phyloP scores from a whole-genome alignment of 1,284 basidiomycete genomes.

The Mycena sp. region DNA sequence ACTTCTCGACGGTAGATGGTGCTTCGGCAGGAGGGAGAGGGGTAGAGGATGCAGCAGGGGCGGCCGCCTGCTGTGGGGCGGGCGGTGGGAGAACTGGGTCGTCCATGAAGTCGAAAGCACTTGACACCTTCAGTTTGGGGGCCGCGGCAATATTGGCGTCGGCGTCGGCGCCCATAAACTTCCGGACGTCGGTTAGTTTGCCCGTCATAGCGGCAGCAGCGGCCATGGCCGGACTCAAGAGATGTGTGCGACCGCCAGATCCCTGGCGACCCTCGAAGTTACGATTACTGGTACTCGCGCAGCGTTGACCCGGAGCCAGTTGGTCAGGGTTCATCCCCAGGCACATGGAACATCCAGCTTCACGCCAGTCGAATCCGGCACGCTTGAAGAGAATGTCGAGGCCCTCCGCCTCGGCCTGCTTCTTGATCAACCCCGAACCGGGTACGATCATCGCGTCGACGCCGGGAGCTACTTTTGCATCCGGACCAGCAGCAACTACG shows the following conservation, averaged over 20 bases:
- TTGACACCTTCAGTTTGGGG: slow-evolving; percentile 73
- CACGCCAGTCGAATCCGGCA: slow-evolving; percentile 97
- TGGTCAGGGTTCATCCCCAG: slow-evolving; percentile 98
- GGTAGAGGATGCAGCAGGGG: slow-evolving; percentile 39
- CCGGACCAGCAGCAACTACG: slow-evolving; percentile 78
- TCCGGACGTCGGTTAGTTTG: slow-evolving; percentile 89
- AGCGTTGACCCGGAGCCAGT: slow-evolving; percentile 89
- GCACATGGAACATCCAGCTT: slow-evolving; percentile 99
- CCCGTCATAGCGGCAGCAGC: slow-evolving; percentile 94
- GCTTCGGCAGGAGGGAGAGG: slow-evolving; percentile 60
- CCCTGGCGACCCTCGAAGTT: slow-evolving; percentile 97
- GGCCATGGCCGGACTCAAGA: slow-evolving; percentile 96
- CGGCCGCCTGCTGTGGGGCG: slow-evolving; percentile 48
- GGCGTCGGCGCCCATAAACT: slow-evolving; percentile 68
- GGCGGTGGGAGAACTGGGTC: slow-evolving; percentile 75
- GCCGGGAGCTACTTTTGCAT: slow-evolving; percentile 81
- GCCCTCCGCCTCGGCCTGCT: slow-evolving; percentile 95
- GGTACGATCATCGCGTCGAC: slow-evolving; percentile 96
- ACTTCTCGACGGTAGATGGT: slow-evolving; percentile 78
- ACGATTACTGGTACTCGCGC: slow-evolving; percentile 96
- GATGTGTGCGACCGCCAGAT: slow-evolving; percentile 91
- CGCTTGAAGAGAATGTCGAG: slow-evolving; percentile 92
- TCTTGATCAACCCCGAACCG: slow-evolving; percentile 93
- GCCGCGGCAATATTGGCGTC: slow-evolving; percentile 55
- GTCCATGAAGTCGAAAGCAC: slow-evolving; percentile 79